Evolutionary conservation across 2,329 filamentous ascomycete genomes (phyloP).

Genomic region (Cercospora sp.): DNA sequence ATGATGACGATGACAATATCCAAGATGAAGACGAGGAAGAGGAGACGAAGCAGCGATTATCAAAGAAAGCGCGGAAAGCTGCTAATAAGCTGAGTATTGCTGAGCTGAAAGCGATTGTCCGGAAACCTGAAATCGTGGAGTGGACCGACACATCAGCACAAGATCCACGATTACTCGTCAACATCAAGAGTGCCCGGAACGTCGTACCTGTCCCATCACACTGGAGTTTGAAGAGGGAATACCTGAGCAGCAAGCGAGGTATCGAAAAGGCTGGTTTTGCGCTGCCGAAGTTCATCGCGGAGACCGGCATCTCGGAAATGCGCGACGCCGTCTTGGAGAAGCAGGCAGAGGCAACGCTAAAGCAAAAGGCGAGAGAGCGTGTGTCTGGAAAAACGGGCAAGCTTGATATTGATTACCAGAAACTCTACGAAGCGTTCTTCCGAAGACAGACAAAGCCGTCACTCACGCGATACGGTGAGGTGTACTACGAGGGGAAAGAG

Average conservation of each 20-base stretch:
- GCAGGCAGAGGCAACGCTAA: slow-evolving; percentile 84
- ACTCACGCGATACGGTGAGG: slow-evolving; percentile 90
- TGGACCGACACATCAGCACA: slow-evolving; percentile 94
- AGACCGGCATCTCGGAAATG: slow-evolving; percentile 98
- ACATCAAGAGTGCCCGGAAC: slow-evolving; percentile 93
- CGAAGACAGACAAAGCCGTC: slow-evolving; percentile 94
- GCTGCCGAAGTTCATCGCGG: slow-evolving; percentile 92
- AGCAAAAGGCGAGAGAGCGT: slow-evolving; percentile 92
- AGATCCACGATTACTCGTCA: slow-evolving; percentile 83
- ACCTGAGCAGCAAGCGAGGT: slow-evolving; percentile 92
- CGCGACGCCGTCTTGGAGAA: slow-evolving; percentile 94
- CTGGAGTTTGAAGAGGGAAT: slow-evolving; percentile 96
- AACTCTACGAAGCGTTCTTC: slow-evolving; percentile 98
- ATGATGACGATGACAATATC: slow-evolving; percentile 81
- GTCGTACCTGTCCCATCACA: slow-evolving; percentile 91
- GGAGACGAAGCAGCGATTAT: slow-evolving; percentile 67
- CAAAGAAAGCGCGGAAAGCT: slow-evolving; percentile 92
- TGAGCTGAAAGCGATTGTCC: slow-evolving; percentile 88
- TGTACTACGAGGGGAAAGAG: slow-evolving; percentile 99
- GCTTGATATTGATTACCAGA: slow-evolving; percentile 97
- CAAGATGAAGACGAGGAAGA: slow-evolving; percentile 75
- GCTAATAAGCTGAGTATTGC: slow-evolving; percentile 91
- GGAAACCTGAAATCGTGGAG: slow-evolving; percentile 90
- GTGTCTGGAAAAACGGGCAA: slow-evolving; percentile 96
- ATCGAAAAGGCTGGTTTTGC: slow-evolving; percentile 94